A percentile compares a stretch with the other conserved stretches of the same genome.
These are phyloP conservation scores for Neofusicoccum sp. DNA, from an alignment of 2,329 filamentous ascomycete species.

Conservation along the genomic window DNA sequence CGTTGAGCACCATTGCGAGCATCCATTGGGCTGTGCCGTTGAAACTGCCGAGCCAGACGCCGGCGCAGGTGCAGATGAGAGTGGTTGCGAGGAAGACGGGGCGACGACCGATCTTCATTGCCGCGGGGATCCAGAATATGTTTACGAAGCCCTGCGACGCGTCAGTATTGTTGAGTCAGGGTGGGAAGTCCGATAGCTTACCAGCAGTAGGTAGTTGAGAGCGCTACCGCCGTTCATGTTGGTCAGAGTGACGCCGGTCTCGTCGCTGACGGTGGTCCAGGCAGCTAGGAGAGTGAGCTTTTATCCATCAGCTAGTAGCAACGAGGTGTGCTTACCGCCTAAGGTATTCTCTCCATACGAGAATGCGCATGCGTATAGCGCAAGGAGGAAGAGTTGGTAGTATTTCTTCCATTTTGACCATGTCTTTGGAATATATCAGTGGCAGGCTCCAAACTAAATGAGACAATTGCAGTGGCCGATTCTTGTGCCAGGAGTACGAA, in stretches of 20 bases:
- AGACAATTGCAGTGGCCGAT: no score
- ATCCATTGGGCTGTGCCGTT: constrained; percentile 33
- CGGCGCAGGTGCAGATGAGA: constrained; percentile 30
- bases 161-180: background rate
- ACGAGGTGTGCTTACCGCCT: constrained; percentile 21
- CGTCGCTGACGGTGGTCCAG: constrained; percentile 42
- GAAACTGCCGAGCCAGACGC: constrained; percentile 34
- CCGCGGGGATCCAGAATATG: constrained; percentile 41
- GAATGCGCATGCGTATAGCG: constrained; percentile 42
- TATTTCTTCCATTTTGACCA: constrained; percentile 40
- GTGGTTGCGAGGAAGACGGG: constrained; percentile 38
- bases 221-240: constrained; percentile 44
- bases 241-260: constrained; percentile 38
- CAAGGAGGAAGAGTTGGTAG: constrained; percentile 41
- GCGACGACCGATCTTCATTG: constrained; percentile 40
- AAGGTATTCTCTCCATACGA: constrained; percentile 43
- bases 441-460: background rate
- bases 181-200: no score
- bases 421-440: constrained; percentile 19
- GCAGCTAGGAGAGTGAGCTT: constrained; percentile 26
- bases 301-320: background rate
- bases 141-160: constrained; percentile 36
- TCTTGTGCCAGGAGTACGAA: no score
- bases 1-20: constrained; percentile 30
- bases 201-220: constrained; percentile 41